Evolutionary conservation across 2,329 filamentous ascomycete genomes (phyloP).

Genomic region (Trichophyton simii): DNA sequence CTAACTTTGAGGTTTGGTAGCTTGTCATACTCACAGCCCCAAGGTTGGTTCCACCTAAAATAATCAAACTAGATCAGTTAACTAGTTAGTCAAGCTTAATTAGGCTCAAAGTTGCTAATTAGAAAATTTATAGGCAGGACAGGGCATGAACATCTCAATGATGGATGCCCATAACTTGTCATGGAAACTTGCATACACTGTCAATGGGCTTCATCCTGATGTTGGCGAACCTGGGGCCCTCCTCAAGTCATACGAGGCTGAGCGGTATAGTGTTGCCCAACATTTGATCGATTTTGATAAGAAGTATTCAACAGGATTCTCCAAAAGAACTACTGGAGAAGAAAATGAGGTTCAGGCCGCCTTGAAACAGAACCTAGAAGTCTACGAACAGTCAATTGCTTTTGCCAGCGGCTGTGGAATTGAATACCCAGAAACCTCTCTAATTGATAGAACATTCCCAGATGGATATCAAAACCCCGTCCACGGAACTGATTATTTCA

Average conservation of each 20-base stretch:
- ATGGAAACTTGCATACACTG: slow-evolving; percentile 29
- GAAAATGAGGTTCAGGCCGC: slow-evolving; percentile 18
- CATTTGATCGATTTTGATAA: slow-evolving; percentile 31
- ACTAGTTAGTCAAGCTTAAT: too few species aligned
- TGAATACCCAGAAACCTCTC: slow-evolving; percentile 24
- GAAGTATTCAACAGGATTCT: slow-evolving; percentile 29
- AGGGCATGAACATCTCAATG: slow-evolving; percentile 61
- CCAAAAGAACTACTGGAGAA: slow-evolving; percentile 23
- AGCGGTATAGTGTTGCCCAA: slow-evolving; percentile 27
- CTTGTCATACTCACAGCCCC: slow-evolving; percentile 67
- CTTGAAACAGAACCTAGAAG: slow-evolving; percentile 25
- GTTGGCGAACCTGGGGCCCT: slow-evolving; percentile 11
- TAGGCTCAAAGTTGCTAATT: background rate
- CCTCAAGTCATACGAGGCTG: slow-evolving; percentile 27
- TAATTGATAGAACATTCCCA: slow-evolving; percentile 17
- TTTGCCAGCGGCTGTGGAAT: slow-evolving; percentile 31
- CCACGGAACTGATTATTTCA: slow-evolving; percentile 23
- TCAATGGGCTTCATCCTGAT: slow-evolving; percentile 26
- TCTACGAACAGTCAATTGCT: slow-evolving; percentile 27
- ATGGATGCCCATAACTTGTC: slow-evolving; percentile 39
- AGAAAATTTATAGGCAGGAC: slow-evolving; percentile 42
- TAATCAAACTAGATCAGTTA: background rate
- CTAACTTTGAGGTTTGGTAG: slow-evolving; percentile 20
- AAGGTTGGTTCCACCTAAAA: slow-evolving; percentile 32
- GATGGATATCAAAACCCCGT: slow-evolving; percentile 15